Evolutionary conservation across 352 stramenopile species (phyloP).

Genomic region (Phytophthora pistaciae): DNA sequence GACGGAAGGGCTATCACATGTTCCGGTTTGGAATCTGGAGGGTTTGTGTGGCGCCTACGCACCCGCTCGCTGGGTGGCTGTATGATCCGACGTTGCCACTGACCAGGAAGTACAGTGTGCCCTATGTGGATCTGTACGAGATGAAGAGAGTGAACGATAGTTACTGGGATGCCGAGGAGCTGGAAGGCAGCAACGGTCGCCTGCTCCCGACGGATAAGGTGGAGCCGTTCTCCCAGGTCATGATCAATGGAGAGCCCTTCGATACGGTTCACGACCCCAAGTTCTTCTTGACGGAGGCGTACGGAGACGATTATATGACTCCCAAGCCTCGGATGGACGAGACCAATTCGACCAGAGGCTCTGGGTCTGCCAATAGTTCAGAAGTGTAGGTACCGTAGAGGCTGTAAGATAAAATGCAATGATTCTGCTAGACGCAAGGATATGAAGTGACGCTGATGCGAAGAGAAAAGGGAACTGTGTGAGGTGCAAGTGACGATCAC

Average conservation of each 20-base stretch:
- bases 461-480: too few relatives aligned
- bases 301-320: constrained; percentile 43
- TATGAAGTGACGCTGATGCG: neutral
- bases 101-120: constrained; percentile 12
- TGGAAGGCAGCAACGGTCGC: constrained; percentile 20
- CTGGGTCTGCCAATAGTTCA: neutral
- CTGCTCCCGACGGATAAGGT: constrained; percentile 28
- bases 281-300: constrained; percentile 41
- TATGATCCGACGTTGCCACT: constrained; percentile 37
- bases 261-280: constrained; percentile 41
- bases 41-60: constrained; percentile 46
- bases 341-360: neutral
- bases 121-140: constrained; percentile 52
- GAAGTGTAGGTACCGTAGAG: neutral
- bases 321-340: constrained; percentile 15
- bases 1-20: constrained; percentile 56
- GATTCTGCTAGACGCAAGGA: neutral
- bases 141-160: constrained; percentile 18
- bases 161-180: constrained; percentile 31
- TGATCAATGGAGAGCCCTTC: constrained; percentile 41
- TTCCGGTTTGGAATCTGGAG: constrained; percentile 47
- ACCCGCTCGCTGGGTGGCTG: constrained; percentile 41
- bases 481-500: too few relatives aligned
- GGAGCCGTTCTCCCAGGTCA: constrained; percentile 26
- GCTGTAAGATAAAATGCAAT: neutral